Base-by-base conservation (phyloP, 1,284 basidiomycete species). In the Microbotryum lychnidis-dioicae region DNA sequence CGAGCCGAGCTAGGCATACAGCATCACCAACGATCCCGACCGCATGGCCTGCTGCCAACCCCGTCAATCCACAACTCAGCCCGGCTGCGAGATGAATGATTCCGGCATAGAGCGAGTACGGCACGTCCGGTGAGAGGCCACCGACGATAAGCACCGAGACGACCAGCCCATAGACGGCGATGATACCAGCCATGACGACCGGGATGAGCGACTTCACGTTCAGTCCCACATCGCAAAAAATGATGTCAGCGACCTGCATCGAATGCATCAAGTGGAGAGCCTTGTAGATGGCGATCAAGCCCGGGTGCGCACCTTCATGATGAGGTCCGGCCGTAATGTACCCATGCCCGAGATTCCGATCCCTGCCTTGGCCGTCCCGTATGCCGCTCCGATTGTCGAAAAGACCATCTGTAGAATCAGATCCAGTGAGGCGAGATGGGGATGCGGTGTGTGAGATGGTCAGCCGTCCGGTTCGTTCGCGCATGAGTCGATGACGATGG, bases 141-240 rank as follows among this genome's bases (percentile, higher is more conserved):
- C 83, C 81, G 56, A 87, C 84, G 74, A 93, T 91, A 69, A 93
- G 82, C 60, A 92, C 69, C 2, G 88, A 88, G 52, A 96, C 91
- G 76, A 96, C 91, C 66, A 96, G 84, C 73, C 91, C 92, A 77
- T 97, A 97, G 69, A 84, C 84, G 75, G 87, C 91, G 78, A 96
- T 78, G 80, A 98, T 97, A 91, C 93, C 93, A 81, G 93, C 91
- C 93, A 98, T 97, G 78, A 98, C 87, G 76, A 97, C 93, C 29
- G 92, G 92, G 73, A 97, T 91, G 66, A 94, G 81, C 45, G 88
- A 91, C 88, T 91, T 65, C 21, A 51, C 10, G 29, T 21, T n/a
- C 37, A 47, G 14, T 60, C 20, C 44, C 54, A 42, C 10, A 42
- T 18, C 55, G 46, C 23, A 51, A 16, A 16, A 53, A 4, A 16